A percentile compares a stretch with the other conserved stretches of the same genome.
Evolutionary conservation across 176 grass and related monocot species (phyloP).

Genomic region (Carex scoparia): DNA sequence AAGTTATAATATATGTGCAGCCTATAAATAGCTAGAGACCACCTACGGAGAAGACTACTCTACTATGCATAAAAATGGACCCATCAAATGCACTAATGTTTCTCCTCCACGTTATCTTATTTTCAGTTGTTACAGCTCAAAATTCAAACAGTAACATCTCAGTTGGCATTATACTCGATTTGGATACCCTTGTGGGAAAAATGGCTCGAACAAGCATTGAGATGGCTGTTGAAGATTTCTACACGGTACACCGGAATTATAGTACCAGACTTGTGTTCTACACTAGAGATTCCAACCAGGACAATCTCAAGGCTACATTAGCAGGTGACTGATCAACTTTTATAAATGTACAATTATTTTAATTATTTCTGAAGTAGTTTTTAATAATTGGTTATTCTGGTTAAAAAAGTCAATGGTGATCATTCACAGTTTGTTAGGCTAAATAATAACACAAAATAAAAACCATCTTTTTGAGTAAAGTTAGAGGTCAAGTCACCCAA

Average conservation of each 20-base stretch:
- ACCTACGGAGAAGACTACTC: background rate
- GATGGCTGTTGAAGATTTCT: conserved; percentile 57
- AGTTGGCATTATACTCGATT: conserved; percentile 43
- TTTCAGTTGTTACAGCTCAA: background rate
- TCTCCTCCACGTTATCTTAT: background rate
- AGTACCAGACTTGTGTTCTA: conserved; percentile 34
- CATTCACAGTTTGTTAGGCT: no score
- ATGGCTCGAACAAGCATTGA: conserved; percentile 36
- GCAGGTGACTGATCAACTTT: background rate
- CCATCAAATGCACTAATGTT: background rate
- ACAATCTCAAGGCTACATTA: conserved; percentile 34
- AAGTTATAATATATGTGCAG: background rate
- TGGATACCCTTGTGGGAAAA: conserved; percentile 26
- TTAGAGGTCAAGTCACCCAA: no score
- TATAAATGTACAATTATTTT: no score
- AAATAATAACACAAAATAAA: no score
- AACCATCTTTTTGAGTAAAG: no score
- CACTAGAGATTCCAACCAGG: conserved; percentile 33
- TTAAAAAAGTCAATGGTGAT: no score
- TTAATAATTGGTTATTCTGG: no score
- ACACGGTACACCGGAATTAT: conserved; percentile 22
- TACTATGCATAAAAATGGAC: background rate
- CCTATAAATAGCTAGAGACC: background rate
- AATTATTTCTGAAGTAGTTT: no score
- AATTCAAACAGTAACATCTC: background rate